phyloP scores from a whole-genome alignment of 2,329 filamentous ascomycete genomes.

The Diaporthe caulivora region DNA sequence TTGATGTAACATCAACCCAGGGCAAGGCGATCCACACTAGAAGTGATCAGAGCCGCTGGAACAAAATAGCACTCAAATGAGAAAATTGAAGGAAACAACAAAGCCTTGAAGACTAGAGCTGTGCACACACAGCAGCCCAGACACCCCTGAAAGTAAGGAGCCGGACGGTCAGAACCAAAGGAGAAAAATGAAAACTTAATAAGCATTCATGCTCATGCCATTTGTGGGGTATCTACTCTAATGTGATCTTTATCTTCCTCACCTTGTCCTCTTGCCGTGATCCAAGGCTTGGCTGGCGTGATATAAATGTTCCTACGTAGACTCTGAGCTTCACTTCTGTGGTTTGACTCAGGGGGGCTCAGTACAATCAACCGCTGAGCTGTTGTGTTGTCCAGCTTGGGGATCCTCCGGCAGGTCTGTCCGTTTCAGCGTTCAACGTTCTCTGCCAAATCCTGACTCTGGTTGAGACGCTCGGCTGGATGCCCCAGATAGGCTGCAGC shows the following conservation, averaged over 20 bases:
- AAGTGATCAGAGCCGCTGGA: neutral
- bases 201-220: conserved; percentile 16
- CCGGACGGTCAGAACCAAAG: neutral
- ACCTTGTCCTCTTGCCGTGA: neutral
- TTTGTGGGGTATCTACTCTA: conserved; percentile 35
- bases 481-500: neutral
- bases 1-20: no score
- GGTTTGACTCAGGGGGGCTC: neutral
- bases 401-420: neutral
- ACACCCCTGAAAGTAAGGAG: neutral
- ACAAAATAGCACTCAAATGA: neutral
- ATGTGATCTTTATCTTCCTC: conserved; percentile 14
- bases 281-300: neutral
- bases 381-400: neutral
- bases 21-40: neutral
- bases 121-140: neutral
- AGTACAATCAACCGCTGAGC: neutral
- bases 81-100: neutral
- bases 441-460: neutral
- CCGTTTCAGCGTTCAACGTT: no score
- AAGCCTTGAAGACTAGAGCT: no score
- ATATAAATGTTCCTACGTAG: neutral
- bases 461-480: neutral
- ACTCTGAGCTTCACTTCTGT: neutral
- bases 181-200: neutral